Evolutionary conservation across 805 yeast genomes (phyloP), one percentile per base, ranked within the genome.

Genomic region (Candida parachauliodes): DNA sequence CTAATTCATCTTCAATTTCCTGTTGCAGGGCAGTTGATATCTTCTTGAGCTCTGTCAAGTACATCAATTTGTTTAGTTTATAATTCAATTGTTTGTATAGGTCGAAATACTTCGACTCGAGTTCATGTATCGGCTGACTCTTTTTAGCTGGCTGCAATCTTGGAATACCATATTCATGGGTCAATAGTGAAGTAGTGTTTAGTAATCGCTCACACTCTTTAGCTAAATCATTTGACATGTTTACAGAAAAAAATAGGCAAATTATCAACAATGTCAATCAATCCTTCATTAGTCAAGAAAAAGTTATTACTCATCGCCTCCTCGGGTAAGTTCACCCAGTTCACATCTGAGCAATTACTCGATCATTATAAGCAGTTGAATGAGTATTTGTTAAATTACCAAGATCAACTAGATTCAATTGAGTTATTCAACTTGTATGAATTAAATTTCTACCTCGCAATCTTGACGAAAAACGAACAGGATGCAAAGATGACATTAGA

Each of bases 401-500:
- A 50, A 9, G 66, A 67, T 39, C 36, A 56, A 21, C 47, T 62
- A n/a, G 59, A 64, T 15, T 70, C 77, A n/a, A 58, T 72, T 36
- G 77, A 73, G 37, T 56, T 61, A 25, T 80, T 73, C 54, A 68
- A 74, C 6, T 57, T 89, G 21, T 65, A 80, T 46, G 95, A 87
- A 55, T 71, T 87, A 50, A 79, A 83, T 36, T 86, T 87, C 57
- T 77, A 76, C 50, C 65, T 88, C 12, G 63, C 81, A 4, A 57
- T 89, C 25, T 52, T 66, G 32, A 59, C 83, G n/a, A 68, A 76
- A 35, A 72, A 78, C 40, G 95, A 87, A 52, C 60, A 68, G 2
- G 88, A 80, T 44, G 96, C 96, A 8, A 76, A 81, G 47, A 59
- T 74, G 8, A 63, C 77, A 43, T 70, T 87, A 40, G 84, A 82